These are phyloP conservation scores for Fusarium haematococcum DNA, from an alignment of 2,329 filamentous ascomycete species.

Conservation along the genomic window DNA sequence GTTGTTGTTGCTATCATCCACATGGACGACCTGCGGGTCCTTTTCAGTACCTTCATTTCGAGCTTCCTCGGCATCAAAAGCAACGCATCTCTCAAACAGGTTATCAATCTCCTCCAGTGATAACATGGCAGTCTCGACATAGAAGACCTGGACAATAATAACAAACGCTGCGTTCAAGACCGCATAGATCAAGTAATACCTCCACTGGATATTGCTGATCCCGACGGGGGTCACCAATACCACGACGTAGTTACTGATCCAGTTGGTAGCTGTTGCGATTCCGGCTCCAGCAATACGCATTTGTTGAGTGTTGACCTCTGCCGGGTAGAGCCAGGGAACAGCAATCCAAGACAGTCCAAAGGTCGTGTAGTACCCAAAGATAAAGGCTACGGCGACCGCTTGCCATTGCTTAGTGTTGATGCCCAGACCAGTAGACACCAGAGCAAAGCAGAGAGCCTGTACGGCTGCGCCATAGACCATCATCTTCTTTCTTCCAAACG, in stretches of 20 bases:
- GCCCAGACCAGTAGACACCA: background rate
- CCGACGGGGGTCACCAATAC: conserved; percentile 50
- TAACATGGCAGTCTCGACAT: conserved; percentile 56
- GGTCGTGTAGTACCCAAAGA: conserved; percentile 48
- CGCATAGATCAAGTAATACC: conserved; percentile 44
- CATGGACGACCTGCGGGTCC: no score
- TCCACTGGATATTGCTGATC: conserved; percentile 58
- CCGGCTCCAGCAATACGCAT: conserved; percentile 51
- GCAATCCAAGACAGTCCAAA: conserved; percentile 43
- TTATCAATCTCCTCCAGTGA: conserved; percentile 58
- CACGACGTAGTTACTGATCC: conserved; percentile 50
- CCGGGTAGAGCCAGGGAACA: conserved; percentile 43
- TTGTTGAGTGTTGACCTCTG: conserved; percentile 51
- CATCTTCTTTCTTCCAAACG: conserved; percentile 10
- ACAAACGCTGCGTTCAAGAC: conserved; percentile 57
- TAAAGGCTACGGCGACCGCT: conserved; percentile 31
- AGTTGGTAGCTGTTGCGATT: conserved; percentile 49
- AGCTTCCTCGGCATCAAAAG: no score
- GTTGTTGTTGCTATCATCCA: no score
- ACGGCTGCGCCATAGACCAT: conserved; percentile 7
- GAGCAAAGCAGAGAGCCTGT: conserved; percentile 5
- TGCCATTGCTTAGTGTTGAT: conserved; percentile 13
- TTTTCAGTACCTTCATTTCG: no score
- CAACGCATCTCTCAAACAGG: conserved; percentile 35
- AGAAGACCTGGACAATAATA: conserved; percentile 58